Base-by-base conservation (phyloP, 768 basidiomycete species). In the Kwoniella dendrophila region DNA sequence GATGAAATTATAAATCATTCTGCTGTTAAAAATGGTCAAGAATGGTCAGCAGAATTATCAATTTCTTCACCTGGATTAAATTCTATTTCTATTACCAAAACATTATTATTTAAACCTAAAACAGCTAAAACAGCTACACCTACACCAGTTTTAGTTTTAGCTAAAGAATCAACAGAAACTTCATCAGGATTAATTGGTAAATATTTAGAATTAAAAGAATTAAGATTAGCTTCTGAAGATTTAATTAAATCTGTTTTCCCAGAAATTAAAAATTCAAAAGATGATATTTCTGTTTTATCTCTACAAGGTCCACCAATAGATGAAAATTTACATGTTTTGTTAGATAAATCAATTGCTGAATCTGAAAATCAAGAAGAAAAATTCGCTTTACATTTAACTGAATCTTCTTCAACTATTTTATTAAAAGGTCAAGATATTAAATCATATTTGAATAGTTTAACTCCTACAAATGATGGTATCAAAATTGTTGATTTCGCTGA, bases 101-200 rank as follows among this genome's bases (percentile, higher is more conserved):
- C 44, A 36, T 41, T 64, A 20, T 88, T 95, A 58, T 95, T 91
- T 87, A 97, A 97, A 77, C 93, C 93, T 32, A 94, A 94, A 80
- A 92, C 92, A 2, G 88, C 92, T n/a, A 96, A 96, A 79, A 84
- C 86, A 0, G 90, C 89, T 6, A 85, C 84, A 30, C 86, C 91
- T 1, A 84, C 91, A 54, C 93, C 92, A 7, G 86, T 97, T 60
- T 84, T 97, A 67, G 87, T 94, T 62, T 84, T 97, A 77, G 90
- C 90, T 10, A 83, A 86, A 71, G 92, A 95, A 73, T 83, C 84
- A 27, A 90, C 90, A n/a, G 89, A 93, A 72, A 89, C 88, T 7
- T 87, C 84, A 77, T 88, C 90, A 2, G 84, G 82, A 3, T 84
- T 86, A 12, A 84, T 96, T 65, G 89, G 85, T 33, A 92, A 90